Evolutionary conservation across 768 basidiomycete species (phyloP).

Genomic region (Tephrocybe rancida): DNA sequence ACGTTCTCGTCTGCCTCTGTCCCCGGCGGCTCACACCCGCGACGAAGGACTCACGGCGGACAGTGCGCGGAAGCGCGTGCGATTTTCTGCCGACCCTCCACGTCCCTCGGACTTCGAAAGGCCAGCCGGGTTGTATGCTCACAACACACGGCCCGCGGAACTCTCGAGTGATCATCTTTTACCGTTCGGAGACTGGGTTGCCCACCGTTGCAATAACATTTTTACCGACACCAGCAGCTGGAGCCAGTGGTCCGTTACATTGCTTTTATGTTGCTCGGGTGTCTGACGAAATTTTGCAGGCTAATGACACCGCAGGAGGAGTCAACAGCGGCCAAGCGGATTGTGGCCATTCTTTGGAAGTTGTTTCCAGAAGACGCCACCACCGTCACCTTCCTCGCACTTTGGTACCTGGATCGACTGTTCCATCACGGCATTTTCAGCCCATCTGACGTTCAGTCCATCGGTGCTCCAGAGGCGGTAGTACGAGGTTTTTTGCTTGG

Average conservation of each 20-base stretch:
- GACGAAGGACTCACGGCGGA: neutral
- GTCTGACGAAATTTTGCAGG: neutral
- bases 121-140: neutral
- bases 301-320: constrained; percentile 1
- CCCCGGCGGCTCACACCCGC: neutral
- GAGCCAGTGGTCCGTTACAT: neutral
- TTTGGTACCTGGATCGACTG: constrained; percentile 61
- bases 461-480: constrained; percentile 43
- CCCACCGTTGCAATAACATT: constrained; percentile 8
- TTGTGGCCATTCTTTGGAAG: constrained; percentile 4
- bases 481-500: constrained; percentile 54
- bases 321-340: constrained; percentile 1
- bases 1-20: constrained; percentile 8
- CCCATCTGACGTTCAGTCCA: constrained; percentile 32
- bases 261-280: neutral
- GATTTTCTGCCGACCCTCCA: neutral
- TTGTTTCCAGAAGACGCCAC: constrained; percentile 1
- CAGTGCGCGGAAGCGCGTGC: constrained; percentile 10
- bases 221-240: neutral
- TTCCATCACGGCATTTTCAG: constrained; percentile 47
- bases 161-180: neutral
- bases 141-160: neutral
- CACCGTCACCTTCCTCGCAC: constrained; percentile 45
- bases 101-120: neutral
- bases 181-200: constrained; percentile 13